These are phyloP conservation scores for Corchorus olitorius DNA, from an alignment of 345 rosid genomes.

Conservation along the genomic window DNA sequence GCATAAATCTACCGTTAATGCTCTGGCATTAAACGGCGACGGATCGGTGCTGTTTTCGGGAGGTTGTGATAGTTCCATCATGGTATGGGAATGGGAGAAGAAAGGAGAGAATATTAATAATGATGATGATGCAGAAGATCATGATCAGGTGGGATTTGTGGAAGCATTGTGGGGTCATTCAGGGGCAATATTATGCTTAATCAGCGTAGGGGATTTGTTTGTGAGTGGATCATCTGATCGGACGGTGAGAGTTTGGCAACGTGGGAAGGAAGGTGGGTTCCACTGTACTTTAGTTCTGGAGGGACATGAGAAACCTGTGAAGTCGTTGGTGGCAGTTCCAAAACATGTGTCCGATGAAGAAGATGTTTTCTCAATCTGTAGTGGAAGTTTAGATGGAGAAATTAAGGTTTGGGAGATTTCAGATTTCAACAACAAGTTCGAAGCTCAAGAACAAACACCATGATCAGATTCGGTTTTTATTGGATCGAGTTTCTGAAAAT, in stretches of 20 bases:
- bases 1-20: conserved; percentile 47
- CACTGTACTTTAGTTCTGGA: conserved; percentile 36
- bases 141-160: conserved; percentile 29
- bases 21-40: conserved; percentile 39
- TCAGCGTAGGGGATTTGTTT: conserved; percentile 30
- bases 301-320: conserved; percentile 53
- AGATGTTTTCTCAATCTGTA: conserved; percentile 31
- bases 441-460: neutral
- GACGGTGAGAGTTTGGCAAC: conserved; percentile 51
- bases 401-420: conserved; percentile 47
- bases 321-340: conserved; percentile 37
- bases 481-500: neutral
- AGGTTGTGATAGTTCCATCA: conserved; percentile 39
- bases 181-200: conserved; percentile 46
- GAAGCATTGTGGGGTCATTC: conserved; percentile 44
- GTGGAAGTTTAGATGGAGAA: conserved; percentile 56
- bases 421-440: neutral
- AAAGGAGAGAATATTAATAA: neutral
- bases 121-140: neutral
- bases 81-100: conserved; percentile 53
- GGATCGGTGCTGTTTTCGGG: conserved; percentile 46
- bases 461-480: neutral
- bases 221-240: conserved; percentile 54
- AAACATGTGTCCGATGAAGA: neutral
- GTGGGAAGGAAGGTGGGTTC: conserved; percentile 28